Percentiles rank a stretch among this genome's conserved stretches.
phyloP scores from a whole-genome alignment of 2,329 filamentous ascomycete species.

The Shiraia sp. region DNA sequence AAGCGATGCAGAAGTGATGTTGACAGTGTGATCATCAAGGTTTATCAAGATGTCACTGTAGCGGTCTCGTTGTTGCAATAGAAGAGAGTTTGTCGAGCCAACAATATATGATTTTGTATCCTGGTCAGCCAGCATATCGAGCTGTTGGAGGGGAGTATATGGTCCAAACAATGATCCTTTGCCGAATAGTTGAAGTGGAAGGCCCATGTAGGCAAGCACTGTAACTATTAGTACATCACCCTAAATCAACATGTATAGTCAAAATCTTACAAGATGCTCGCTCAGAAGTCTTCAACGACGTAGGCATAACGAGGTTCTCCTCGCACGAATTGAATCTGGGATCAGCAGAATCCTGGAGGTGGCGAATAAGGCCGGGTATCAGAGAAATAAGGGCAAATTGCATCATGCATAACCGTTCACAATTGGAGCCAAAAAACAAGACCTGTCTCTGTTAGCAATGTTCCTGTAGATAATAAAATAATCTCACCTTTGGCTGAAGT shows the following conservation, averaged over 20 bases:
- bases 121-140: slow-evolving; percentile 89
- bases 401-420: slow-evolving; percentile 95
- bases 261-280: slow-evolving; percentile 67
- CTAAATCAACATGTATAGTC: not conserved
- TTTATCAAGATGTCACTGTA: slow-evolving; percentile 98
- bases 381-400: slow-evolving; percentile 96
- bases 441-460: slow-evolving; percentile 62
- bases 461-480: not conserved
- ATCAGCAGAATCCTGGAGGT: slow-evolving; percentile 92
- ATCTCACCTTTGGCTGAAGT: slow-evolving; percentile 83
- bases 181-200: slow-evolving; percentile 93
- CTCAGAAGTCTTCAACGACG: slow-evolving; percentile 88
- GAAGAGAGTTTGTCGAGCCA: slow-evolving; percentile 91
- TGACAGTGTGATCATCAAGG: slow-evolving; percentile 85
- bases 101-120: slow-evolving; percentile 97
- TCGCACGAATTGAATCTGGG: slow-evolving; percentile 88
- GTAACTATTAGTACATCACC: slow-evolving; percentile 26
- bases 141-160: slow-evolving; percentile 93
- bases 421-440: slow-evolving; percentile 97
- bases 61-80: slow-evolving; percentile 90
- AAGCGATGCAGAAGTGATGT: slow-evolving; percentile 78
- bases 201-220: slow-evolving; percentile 90
- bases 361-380: slow-evolving; percentile 88
- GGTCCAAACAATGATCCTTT: slow-evolving; percentile 96
- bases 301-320: slow-evolving; percentile 72